Base-by-base conservation (phyloP, 2,329 filamentous ascomycete species). In the Trichophaea hybrida region DNA sequence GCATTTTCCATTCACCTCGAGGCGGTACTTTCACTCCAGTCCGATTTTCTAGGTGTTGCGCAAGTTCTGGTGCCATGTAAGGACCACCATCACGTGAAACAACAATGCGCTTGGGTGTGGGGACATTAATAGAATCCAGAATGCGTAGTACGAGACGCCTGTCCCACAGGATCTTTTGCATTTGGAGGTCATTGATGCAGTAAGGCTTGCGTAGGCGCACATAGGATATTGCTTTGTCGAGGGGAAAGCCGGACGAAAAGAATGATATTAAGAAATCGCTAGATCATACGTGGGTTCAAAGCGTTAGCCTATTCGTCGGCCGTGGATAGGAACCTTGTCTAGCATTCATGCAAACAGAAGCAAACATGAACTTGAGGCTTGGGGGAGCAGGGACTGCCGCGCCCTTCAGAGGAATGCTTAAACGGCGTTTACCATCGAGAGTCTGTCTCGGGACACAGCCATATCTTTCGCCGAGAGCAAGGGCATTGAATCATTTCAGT, bases 111-210 rank as follows among this genome's bases (percentile, higher is more conserved):
- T 84, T 83, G 0, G 94, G 93, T 0, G 91, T 96, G 6, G 88
- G 88, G 1, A 98, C 90, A 60, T 85, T 82, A 70, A 97, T 86
- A 68, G 86, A 83, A 71, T 97, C 91, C 53, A 98, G 77, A 35
- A 98, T 85, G 59, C 81, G 83, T 17, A 98, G 78, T 68, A 93
- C 97, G 31, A 97, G 77, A 37, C 94, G 84, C 52, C 94, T 83
- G 72, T 98, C 93, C 93, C 93, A 98, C 2, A 98, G 76, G 5
- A 98, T 82, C 72, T 94, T 90, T 72, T 98, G 93, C 88, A 98
- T 96, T 0, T 89, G 87, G 48, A 98, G 77, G 72, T 98, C 91
- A 70, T 98, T 98, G 70, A 98, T 90, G 70, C 91, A 96, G 68
- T 96, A 97, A 0, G 93, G 93, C 70, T 94, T 94, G 59, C 93